phyloP scores from a whole-genome alignment of 352 stramenopile species.

The Peronospora destructor region DNA sequence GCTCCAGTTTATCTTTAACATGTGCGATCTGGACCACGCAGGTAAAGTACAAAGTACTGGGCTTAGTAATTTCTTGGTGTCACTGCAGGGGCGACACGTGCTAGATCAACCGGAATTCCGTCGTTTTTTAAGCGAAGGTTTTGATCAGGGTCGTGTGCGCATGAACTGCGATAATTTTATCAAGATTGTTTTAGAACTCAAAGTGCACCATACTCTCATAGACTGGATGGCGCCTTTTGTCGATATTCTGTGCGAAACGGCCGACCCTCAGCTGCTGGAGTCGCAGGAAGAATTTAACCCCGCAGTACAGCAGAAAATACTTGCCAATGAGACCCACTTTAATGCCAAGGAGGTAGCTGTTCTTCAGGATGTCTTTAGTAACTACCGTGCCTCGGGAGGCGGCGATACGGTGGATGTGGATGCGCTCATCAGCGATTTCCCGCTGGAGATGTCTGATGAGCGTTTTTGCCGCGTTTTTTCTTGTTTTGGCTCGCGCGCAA shows the following conservation, averaged over 20 bases:
- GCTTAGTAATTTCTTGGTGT: slow-evolving; percentile 81
- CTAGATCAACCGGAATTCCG: slow-evolving; percentile 71
- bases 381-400: slow-evolving; percentile 63
- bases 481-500: slow-evolving; percentile 72
- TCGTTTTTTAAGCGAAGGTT: slow-evolving; percentile 65
- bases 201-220: slow-evolving; percentile 49
- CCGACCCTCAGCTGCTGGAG: slow-evolving; percentile 68
- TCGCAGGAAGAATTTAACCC: slow-evolving; percentile 87
- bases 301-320: slow-evolving; percentile 82
- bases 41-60: slow-evolving; percentile 83
- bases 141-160: slow-evolving; percentile 71
- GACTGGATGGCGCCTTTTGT: slow-evolving; percentile 84
- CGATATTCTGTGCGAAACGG: slow-evolving; percentile 80
- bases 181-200: slow-evolving; percentile 46
- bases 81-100: slow-evolving; percentile 66
- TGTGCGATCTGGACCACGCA: slow-evolving; percentile 83
- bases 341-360: slow-evolving; percentile 72
- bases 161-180: slow-evolving; percentile 75
- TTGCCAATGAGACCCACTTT: slow-evolving; percentile 78
- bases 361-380: slow-evolving; percentile 80
- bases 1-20: slow-evolving; percentile 78
- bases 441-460: slow-evolving; percentile 79
- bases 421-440: slow-evolving; percentile 68
- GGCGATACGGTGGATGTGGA: slow-evolving; percentile 73
- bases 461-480: slow-evolving; percentile 70